These are phyloP conservation scores for Pyracantha coccinea DNA, from an alignment of 331 rosid species.

Conservation along the genomic window DNA sequence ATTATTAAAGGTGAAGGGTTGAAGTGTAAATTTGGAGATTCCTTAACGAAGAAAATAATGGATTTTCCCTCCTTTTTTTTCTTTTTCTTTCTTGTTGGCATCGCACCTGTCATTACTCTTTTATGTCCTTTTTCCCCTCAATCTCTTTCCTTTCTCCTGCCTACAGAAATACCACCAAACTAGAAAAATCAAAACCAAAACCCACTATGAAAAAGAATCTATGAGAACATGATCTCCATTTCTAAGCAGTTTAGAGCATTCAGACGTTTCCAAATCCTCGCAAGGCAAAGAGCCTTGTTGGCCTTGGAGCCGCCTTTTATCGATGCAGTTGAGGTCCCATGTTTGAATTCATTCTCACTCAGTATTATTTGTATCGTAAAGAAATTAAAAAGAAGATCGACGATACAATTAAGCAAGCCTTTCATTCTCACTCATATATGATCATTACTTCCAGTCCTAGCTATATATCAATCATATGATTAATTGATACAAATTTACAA, in stretches of 20 bases:
- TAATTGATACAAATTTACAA: constrained; percentile 16
- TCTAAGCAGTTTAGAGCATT: not conserved
- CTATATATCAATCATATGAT: constrained; percentile 9
- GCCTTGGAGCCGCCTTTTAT: no score
- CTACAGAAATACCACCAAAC: constrained; percentile 13
- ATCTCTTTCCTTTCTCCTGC: not conserved
- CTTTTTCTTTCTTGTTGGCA: constrained; percentile 23
- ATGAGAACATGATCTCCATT: not conserved
- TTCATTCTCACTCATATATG: constrained; percentile 23
- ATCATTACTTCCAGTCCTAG: constrained; percentile 13
- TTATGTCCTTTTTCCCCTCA: constrained; percentile 12
- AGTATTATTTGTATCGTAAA: no score
- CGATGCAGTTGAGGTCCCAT: not conserved
- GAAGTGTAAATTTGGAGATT: constrained; percentile 29
- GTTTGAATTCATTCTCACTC: not conserved
- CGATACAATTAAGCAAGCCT: constrained; percentile 17
- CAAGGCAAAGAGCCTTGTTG: no score
- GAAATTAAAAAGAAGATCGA: not conserved
- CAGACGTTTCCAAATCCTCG: not conserved
- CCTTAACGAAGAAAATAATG: constrained; percentile 29
- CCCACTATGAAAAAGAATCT: not conserved
- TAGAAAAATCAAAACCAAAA: not conserved
- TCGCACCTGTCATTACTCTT: constrained; percentile 11
- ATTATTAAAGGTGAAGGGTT: not conserved
- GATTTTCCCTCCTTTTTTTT: constrained; percentile 6